A percentile compares a stretch with the other conserved stretches of the same genome.
Conservation (phyloP, 2,329 filamentous ascomycete genomes). For the Ceratocystis huliohia region DNA sequence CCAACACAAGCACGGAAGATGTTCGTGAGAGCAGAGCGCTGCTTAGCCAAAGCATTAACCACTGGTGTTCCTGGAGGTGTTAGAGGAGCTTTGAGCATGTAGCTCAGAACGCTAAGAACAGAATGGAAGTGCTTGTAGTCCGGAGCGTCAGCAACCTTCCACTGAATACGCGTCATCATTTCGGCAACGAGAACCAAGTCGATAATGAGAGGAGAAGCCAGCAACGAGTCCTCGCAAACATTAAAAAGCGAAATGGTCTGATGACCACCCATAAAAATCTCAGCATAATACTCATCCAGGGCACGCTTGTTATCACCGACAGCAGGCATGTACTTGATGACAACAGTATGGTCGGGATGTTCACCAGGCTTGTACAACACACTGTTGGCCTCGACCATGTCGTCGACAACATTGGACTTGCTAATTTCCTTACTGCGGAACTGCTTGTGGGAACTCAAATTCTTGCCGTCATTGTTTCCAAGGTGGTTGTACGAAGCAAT, state of each 20-base stretch:
- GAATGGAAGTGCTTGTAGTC: conserved; percentile 93
- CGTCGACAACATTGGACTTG: conserved; percentile 97
- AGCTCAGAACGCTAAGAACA: conserved; percentile 91
- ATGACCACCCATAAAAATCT: conserved; percentile 98
- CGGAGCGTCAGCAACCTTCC: conserved; percentile 53
- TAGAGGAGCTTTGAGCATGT: conserved; percentile 95
- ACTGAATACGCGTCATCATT: conserved; percentile 97
- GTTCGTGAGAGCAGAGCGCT: conserved; percentile 87
- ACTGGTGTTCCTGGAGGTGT: conserved; percentile 92
- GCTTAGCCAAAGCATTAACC: conserved; percentile 89
- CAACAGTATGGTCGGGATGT: conserved; percentile 94
- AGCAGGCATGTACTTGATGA: conserved; percentile 99
- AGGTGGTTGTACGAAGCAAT: conserved; percentile 99
- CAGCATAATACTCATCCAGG: conserved; percentile 95
- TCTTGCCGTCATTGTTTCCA: conserved; percentile 98
- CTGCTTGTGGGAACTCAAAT: conserved; percentile 91
- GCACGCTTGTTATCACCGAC: conserved; percentile 99
- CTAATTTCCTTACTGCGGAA: conserved; percentile 99
- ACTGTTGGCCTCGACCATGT: conserved; percentile 95
- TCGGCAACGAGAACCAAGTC: conserved; percentile 86
- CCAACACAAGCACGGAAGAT: conserved; percentile 98
- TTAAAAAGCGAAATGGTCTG: conserved; percentile 98
- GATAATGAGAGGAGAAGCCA: conserved; percentile 93
- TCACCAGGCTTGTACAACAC: conserved; percentile 85
- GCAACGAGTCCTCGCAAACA: conserved; percentile 94